Base-by-base conservation (phyloP, 768 basidiomycete genomes). In the Lentinula edodes region DNA sequence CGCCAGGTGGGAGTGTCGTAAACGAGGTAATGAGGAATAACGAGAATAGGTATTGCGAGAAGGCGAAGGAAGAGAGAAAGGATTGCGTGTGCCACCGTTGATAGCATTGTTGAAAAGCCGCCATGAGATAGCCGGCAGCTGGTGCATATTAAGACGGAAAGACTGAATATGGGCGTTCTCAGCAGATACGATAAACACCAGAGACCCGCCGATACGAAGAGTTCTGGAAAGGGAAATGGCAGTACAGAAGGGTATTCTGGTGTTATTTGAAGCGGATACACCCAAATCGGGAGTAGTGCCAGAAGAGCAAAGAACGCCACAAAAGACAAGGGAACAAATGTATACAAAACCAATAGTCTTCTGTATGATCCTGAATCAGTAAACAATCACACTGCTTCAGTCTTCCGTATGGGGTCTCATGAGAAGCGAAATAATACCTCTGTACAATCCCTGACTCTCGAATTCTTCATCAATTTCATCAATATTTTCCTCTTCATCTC, bases 191-290 rank as follows among this genome's bases (percentile, higher is more conserved):
- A 76, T 34, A 89, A 72, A 13, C 81, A 76, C 79, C 84, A 93
- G 51, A 91, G 75, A 3, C 85, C 80, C 16, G 78, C 77, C 0
- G 89, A 82, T 48, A 83, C 73, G 58, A 89, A 67, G 16, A 90
- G 66, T 71, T 91, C 89, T 10, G 87, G 84, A 16, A 90, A 65
- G 1, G 90, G 89, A 34, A 80, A 83, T 2, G 83, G 84, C 66
- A 88, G 80, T 69, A 77, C 75, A 1, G 76, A 74, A 8, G 74
- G 79, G 48, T 76, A 79, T 2, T 67, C 62, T 39, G 69, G 65
- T 9, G 69, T 69, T 43, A 65, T 65, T 32, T 73, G 65, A 18
- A 69, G 66, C 13, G 77, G 80, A 74, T 86, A 88, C 23, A 80
- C 72, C 41, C 84, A 61, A 32, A 65, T 58, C 0, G 87, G 88